Evolutionary conservation across 257 asterid genomes (phyloP).

Genomic region (Ophiorrhiza pumila): DNA sequence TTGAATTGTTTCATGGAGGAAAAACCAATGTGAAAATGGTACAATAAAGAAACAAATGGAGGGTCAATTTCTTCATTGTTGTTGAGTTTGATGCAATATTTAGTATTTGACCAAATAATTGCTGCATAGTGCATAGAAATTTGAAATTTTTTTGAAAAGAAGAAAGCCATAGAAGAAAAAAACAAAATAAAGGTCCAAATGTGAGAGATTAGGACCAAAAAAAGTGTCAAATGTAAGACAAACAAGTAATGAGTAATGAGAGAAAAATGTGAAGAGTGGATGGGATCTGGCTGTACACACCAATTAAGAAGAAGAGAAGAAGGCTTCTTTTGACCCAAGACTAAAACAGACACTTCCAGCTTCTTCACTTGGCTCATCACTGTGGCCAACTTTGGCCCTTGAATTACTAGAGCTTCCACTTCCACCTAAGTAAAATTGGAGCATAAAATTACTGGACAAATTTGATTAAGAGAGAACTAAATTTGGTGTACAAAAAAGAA

Average conservation of each 20-base stretch:
- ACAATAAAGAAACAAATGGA: too few species aligned
- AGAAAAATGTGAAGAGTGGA: too few species aligned
- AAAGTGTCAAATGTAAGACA: not conserved
- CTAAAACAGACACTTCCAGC: constrained; percentile 86
- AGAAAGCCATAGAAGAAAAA: not conserved
- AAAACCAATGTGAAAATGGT: not conserved
- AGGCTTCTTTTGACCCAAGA: constrained; percentile 69
- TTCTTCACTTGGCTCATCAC: constrained; percentile 85
- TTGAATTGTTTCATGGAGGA: not conserved
- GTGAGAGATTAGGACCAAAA: not conserved
- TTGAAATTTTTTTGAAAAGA: too few species aligned
- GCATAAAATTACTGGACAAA: not conserved
- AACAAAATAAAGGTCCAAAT: not conserved
- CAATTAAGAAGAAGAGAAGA: constrained; percentile 55
- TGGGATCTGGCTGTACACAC: constrained; percentile 27
- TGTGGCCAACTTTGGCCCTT: constrained; percentile 80
- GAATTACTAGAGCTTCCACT: constrained; percentile 79
- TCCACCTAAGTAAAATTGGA: constrained; percentile 49
- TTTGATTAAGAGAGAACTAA: not conserved
- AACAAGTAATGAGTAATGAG: not conserved
- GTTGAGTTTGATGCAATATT: too few species aligned
- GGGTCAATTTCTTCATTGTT: too few species aligned
- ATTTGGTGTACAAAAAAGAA: not conserved
- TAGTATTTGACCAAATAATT: too few species aligned
- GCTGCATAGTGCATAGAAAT: not conserved